Base-by-base conservation (phyloP, 2,329 filamentous ascomycete genomes). In the Triangularia setosa region DNA sequence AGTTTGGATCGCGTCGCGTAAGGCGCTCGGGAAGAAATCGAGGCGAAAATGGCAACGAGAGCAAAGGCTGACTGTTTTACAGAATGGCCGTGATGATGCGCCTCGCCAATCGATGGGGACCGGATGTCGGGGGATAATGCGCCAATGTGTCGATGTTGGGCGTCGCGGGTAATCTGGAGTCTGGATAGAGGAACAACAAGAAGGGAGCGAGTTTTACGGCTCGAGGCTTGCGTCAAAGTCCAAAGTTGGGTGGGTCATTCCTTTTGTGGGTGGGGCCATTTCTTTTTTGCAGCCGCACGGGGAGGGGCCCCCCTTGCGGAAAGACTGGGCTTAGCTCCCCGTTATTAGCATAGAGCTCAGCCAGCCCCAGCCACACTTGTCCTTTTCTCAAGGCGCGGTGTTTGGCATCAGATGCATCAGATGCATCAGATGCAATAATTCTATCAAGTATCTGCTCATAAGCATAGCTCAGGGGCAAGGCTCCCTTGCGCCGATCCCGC, bases 61-160 rank as follows among this genome's bases (percentile, higher is more conserved):
- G 68, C 52, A 54, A 58, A 64, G n/a, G 40, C 1, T 48, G 18
- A 9, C 2, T 21, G 9, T 16, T 60, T 25, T 62, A 58, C 40
- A n/a, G 16, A 52, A 16, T 27, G 55, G 67, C 59, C 65, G 54
- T 60, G 64, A 71, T 67, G 60, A 56, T 61, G 67, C 65, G 64
- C 64, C 64, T 66, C 62, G 67, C 65, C 61, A 68, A 67, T 69
- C 65, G 69, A 71, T 68, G 65, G 63, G 62, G 64, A 64, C 58
- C 44, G 28, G 66, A 63, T 60, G 67, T 65, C 64, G 63, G 40
- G 66, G 60, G 64, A 48, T 48, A 62, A 69, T 69, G 68, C 61
- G 69, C 67, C 68, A 64, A 64, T 62, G 64, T 62, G 64, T 69
- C 64, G 40, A 60, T 58, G 48, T 66, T 61, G 64, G 65, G 65